Conservation (phyloP, 208 protist species). For the Blastocrithidia nonstop region DNA sequence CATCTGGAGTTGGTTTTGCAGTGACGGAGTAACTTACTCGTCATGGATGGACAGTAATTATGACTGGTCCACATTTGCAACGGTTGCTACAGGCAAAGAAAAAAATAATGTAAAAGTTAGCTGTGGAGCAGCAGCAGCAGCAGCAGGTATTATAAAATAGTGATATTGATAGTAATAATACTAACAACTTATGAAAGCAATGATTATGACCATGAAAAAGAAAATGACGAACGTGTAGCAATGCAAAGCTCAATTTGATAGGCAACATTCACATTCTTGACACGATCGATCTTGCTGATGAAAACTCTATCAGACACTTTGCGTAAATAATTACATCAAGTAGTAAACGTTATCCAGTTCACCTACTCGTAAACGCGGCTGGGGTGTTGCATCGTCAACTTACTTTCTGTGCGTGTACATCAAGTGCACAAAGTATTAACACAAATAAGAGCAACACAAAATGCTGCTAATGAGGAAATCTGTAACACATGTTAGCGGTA, state of each 20-base stretch:
- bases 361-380: slow-evolving; percentile 63
- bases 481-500: slow-evolving; percentile 69
- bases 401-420: slow-evolving; percentile 12
- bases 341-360: slow-evolving; percentile 23
- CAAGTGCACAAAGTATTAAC: slow-evolving; percentile 6
- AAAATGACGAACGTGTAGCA: slow-evolving; percentile 1
- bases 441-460: slow-evolving; percentile 2
- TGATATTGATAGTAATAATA: background rate
- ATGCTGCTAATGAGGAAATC: slow-evolving; percentile 10
- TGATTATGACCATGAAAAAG: too few species aligned
- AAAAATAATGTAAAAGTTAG: slow-evolving; percentile 13
- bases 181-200: too few species aligned
- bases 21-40: slow-evolving; percentile 43
- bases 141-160: too few species aligned
- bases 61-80: slow-evolving; percentile 34
- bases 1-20: slow-evolving; percentile 62
- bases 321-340: slow-evolving; percentile 15
- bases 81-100: slow-evolving; percentile 37
- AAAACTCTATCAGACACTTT: slow-evolving; percentile 53
- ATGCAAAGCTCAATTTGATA: too few species aligned
- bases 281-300: slow-evolving; percentile 44
- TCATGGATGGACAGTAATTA: slow-evolving; percentile 65
- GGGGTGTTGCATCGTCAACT: slow-evolving; percentile 52
- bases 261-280: slow-evolving; percentile 38
- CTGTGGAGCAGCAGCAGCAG: background rate